Conservation (phyloP, 805 yeast species). For the Scheffersomyces ergatensis region DNA sequence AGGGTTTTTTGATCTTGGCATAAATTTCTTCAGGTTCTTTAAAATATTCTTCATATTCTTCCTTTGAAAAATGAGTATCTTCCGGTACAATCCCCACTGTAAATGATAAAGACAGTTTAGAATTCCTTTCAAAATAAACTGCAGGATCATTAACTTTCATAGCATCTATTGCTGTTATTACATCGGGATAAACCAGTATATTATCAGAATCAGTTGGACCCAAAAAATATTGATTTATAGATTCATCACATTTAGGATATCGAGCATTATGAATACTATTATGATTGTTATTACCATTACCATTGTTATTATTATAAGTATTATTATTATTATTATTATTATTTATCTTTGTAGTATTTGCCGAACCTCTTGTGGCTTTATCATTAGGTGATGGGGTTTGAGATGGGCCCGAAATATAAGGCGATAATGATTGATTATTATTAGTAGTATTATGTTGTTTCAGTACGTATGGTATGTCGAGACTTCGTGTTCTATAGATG, state of each 20-base stretch:
- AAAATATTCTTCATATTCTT: conserved; percentile 19
- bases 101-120: conserved; percentile 45
- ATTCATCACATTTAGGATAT: conserved; percentile 50
- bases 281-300: too few relatives aligned
- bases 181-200: conserved; percentile 56
- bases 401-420: conserved; percentile 10
- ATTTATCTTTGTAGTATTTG: conserved; percentile 8
- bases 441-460: conserved; percentile 2
- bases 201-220: conserved; percentile 48
- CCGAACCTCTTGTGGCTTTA: conserved; percentile 1
- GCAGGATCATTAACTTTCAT: conserved; percentile 40
- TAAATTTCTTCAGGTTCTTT: conserved; percentile 79
- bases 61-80: conserved; percentile 18
- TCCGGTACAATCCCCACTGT: conserved; percentile 45
- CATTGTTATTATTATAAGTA: too few relatives aligned
- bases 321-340: too few relatives aligned
- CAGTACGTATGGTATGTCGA: not conserved
- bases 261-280: too few relatives aligned
- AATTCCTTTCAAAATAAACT: conserved; percentile 34
- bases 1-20: conserved; percentile 70
- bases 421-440: not conserved
- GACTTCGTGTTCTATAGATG: not conserved
- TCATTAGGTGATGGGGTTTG: conserved; percentile 14
- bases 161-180: conserved; percentile 43
- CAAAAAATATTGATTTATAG: conserved; percentile 66